phyloP scores from a whole-genome alignment of 106 monocot species.

The Chionographis japonica region DNA sequence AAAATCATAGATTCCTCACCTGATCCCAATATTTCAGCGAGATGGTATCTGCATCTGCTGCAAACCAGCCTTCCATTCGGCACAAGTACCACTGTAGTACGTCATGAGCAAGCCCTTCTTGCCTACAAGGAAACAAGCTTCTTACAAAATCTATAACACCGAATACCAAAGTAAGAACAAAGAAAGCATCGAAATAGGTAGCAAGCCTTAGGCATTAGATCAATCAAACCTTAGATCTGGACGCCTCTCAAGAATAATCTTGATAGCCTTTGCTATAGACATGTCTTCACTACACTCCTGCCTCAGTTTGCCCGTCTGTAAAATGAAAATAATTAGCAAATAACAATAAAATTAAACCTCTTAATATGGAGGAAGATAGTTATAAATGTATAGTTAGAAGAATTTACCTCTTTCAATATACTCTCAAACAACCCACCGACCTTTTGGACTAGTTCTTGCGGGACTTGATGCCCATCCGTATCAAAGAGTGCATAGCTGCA shows the following conservation, averaged over 20 bases:
- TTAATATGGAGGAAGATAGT: not conserved
- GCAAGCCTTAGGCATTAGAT: not conserved
- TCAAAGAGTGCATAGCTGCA: constrained; percentile 95
- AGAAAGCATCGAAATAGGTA: not conserved
- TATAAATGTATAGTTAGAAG: not conserved
- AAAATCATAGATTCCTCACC: constrained; percentile 34
- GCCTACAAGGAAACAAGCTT: constrained; percentile 28
- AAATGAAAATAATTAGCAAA: constrained; percentile 6
- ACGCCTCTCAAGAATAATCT: constrained; percentile 47
- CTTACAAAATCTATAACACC: not conserved
- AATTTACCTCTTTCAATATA: constrained; percentile 68
- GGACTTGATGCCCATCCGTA: constrained; percentile 76
- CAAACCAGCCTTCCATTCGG: constrained; percentile 99
- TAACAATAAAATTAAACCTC: not conserved
- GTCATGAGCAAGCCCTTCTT: constrained; percentile 70
- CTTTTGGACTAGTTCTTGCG: constrained; percentile 69
- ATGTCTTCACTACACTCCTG: constrained; percentile 58
- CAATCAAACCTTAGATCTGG: constrained; percentile 66
- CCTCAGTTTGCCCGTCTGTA: constrained; percentile 77
- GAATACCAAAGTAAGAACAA: not conserved
- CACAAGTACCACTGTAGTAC: constrained; percentile 98
- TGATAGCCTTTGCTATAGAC: constrained; percentile 68
- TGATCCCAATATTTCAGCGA: constrained; percentile 87
- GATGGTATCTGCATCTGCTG: constrained; percentile 84
- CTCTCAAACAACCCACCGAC: constrained; percentile 72